Evolutionary conservation across 2,329 filamentous ascomycete genomes (phyloP), one percentile per base, ranked within the genome.

Genomic region (Fusarium albidum): DNA sequence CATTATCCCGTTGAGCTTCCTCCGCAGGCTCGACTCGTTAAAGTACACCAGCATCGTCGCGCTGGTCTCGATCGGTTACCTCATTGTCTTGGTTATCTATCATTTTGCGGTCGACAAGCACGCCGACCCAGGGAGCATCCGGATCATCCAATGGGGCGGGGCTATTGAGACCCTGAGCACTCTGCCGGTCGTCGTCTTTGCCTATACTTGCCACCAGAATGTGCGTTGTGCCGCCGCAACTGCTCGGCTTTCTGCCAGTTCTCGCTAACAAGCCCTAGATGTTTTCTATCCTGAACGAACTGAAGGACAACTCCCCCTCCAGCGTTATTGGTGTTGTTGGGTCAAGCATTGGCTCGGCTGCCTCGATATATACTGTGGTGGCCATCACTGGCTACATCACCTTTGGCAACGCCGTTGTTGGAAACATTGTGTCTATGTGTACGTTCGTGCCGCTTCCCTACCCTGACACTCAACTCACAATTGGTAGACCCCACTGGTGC

Each of bases 141-240:
- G 90, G 41, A 77, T 92, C 26, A 81, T 97, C 58, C 78, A 84
- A 57, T 96, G 92, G 88, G 88, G 86, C 35, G 91, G 94, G 8
- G 81, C 91, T 4, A 80, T 96, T 9, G 84, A 89, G 29, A 87
- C 90, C 7, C 79, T 99, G 46, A 92, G 91, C 64, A 93, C 90
- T 58, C 85, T 99, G 60, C 95, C 95, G 0, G 92, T 99, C 46
- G 93, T 98, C 50, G 91, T 99, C 3, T 99, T 99, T 79, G 95
- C 94, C n/a, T 99, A 98, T 72, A 99, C 95, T 2, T 99, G 95
- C 72, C 95, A 99, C 74, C 95, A 99, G 69, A 99, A 99, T 71
- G 91, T 95, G 21, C 21, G 21, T 21, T 21, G 77, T 62, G 85
- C 27, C 15, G 42, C 29, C 13, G 5, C 8, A 27, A 6, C 9